Base-by-base conservation (phyloP, 768 basidiomycete species). In the Ephemerocybe angulata region DNA sequence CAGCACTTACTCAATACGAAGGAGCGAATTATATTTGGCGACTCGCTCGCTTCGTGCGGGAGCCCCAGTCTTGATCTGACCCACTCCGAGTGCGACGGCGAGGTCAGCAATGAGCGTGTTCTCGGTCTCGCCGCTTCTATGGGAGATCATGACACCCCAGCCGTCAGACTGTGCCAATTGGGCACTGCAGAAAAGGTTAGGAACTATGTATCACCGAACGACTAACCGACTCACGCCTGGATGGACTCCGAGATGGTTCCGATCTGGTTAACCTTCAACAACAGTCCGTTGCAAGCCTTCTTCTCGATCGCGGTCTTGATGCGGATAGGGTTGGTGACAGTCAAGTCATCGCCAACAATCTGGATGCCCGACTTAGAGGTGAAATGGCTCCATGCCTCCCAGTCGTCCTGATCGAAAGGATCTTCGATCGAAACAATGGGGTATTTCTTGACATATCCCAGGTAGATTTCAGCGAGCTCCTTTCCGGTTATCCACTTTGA, bases 131-230 rank as follows among this genome's bases (percentile, higher is more conserved):
- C 96, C 96, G 62, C 90, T 93, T 62, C 97, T 93, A 82, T 98
- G 97, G 52, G 95, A 98, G 72, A 96, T 87, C 97, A 99, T 99
- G 76, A 98, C 91, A 71, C 94, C 95, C 97, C 97, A 99, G 53
- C 90, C 90, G 66, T 93, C 92, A 33, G 91, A 93, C 72, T 97
- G 93, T 46, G 95, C 72, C 65, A 99, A 91, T 72, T 98, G 94
- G 57, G 95, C 93, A n/a, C n/a, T n/a, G n/a, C n/a, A n/a, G n/a
- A n/a, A n/a, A n/a, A n/a, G n/a, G n/a, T n/a, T n/a, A n/a, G n/a
- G n/a, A n/a, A n/a, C n/a, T n/a, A n/a, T n/a, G n/a, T n/a, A n/a
- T n/a, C n/a, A n/a, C n/a, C n/a, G n/a, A n/a, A n/a, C n/a, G n/a
- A n/a, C n/a, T n/a, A n/a, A n/a, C n/a, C n/a, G n/a, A n/a, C n/a